Evolutionary conservation across 345 rosid species (phyloP).

Genomic region (Moricandia arvensis): DNA sequence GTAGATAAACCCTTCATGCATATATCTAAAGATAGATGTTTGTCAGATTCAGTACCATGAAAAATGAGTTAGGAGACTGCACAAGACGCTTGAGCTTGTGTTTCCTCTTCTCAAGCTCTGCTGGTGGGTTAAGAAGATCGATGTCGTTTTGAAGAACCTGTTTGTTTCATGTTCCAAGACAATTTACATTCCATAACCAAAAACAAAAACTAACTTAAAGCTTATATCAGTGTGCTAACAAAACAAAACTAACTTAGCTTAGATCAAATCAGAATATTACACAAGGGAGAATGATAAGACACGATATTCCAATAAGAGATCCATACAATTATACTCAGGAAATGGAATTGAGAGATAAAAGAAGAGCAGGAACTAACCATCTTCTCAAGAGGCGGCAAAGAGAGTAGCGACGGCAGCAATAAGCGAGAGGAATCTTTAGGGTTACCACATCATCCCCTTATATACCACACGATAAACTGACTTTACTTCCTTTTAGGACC

Average conservation of each 20-base stretch:
- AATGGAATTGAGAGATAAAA: not conserved
- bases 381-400: slow-evolving; percentile 28
- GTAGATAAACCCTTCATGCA: too few species aligned
- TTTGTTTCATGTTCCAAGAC: slow-evolving; percentile 9
- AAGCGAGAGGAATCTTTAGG: slow-evolving; percentile 26
- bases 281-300: not conserved
- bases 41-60: slow-evolving; percentile 48
- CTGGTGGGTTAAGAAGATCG: slow-evolving; percentile 72
- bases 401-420: not conserved
- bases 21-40: not conserved
- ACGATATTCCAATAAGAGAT: not conserved
- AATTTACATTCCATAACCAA: not conserved
- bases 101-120: slow-evolving; percentile 76
- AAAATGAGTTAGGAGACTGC: slow-evolving; percentile 68
- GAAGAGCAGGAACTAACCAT: slow-evolving; percentile 20
- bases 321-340: not conserved
- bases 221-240: not conserved
- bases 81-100: slow-evolving; percentile 86
- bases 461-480: not conserved
- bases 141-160: slow-evolving; percentile 72
- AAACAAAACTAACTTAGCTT: too few species aligned
- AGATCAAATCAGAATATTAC: not conserved
- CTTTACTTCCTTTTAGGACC: not conserved
- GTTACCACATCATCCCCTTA: not conserved
- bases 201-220: not conserved